Evolutionary conservation across 495 filamentous ascomycete genomes (phyloP).

Genomic region (Penicillium manginii): DNA sequence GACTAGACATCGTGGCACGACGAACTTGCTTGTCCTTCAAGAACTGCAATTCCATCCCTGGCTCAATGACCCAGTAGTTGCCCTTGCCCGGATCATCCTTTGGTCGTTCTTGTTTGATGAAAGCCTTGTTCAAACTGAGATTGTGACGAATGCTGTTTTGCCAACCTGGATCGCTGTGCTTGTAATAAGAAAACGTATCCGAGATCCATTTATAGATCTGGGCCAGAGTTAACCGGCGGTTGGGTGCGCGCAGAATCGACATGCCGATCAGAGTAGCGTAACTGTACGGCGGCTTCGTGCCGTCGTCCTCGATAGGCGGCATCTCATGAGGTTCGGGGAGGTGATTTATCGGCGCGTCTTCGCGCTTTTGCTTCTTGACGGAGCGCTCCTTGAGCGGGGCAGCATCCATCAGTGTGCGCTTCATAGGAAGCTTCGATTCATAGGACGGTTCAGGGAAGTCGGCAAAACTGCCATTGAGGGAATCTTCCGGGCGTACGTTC

Average conservation of each 20-base stretch:
- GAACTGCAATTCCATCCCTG: constrained; percentile 86
- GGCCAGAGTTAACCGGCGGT: constrained; percentile 83
- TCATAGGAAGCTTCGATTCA: constrained; percentile 62
- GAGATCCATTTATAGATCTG: constrained; percentile 99
- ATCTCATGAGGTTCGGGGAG: constrained; percentile 77
- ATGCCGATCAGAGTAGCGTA: constrained; percentile 97
- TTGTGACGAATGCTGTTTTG: constrained; percentile 99
- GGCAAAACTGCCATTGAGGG: constrained; percentile 53
- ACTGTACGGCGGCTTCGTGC: constrained; percentile 84
- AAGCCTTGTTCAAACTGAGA: constrained; percentile 96
- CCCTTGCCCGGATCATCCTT: constrained; percentile 98
- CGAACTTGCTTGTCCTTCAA: constrained; percentile 78
- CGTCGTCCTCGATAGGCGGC: constrained; percentile 82
- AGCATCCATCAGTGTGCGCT: constrained; percentile 72
- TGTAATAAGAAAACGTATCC: constrained; percentile 88
- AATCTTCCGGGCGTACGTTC: constrained; percentile 56
- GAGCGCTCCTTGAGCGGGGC: constrained; percentile 72
- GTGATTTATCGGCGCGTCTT: constrained; percentile 49
- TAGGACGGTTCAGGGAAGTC: constrained; percentile 60
- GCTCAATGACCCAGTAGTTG: constrained; percentile 95
- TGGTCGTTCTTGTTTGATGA: constrained; percentile 91
- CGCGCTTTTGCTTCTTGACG: constrained; percentile 62
- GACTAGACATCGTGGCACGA: constrained; percentile 54
- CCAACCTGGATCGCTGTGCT: constrained; percentile 83
- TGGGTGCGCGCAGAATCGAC: constrained; percentile 88